Evolutionary conservation across 805 yeast species (phyloP).

Genomic region (Spencermartinsiella europaea): DNA sequence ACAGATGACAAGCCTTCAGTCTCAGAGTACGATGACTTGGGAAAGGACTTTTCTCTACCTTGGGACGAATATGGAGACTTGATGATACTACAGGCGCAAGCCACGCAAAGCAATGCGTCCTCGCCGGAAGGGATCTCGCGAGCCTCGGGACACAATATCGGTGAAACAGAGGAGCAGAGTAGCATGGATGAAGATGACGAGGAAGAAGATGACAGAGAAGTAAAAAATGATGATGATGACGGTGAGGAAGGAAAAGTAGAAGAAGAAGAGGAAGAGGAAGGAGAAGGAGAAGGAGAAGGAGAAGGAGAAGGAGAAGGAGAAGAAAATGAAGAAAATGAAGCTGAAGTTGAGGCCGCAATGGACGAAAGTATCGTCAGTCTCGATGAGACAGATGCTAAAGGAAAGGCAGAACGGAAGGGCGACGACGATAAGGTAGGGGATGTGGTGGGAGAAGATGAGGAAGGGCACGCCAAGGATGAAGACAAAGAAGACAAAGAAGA

Average conservation of each 20-base stretch:
- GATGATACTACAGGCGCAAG: constrained; percentile 36
- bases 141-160: too few relatives aligned
- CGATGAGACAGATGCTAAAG: constrained; percentile 8
- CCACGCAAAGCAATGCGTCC: constrained; percentile 16
- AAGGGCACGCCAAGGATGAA: constrained; percentile 6
- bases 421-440: constrained; percentile 7
- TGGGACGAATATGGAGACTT: constrained; percentile 44
- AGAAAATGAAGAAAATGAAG: too few relatives aligned
- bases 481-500: constrained; percentile 11
- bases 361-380: not conserved
- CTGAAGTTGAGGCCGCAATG: constrained; percentile 2
- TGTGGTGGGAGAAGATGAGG: constrained; percentile 3
- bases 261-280: constrained; percentile 8
- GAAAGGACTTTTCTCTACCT: constrained; percentile 34
- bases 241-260: constrained; percentile 10
- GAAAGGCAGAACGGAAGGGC: not conserved
- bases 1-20: constrained; percentile 7
- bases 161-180: constrained; percentile 6
- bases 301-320: constrained; percentile 8
- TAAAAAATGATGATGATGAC: constrained; percentile 9
- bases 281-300: constrained; percentile 1
- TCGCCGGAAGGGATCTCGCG: not conserved
- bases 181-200: not conserved
- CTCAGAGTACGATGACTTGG: constrained; percentile 1
- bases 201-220: constrained; percentile 2